Conservation (phyloP, 208 protist species). For the Naegleria lovaniensis region DNA sequence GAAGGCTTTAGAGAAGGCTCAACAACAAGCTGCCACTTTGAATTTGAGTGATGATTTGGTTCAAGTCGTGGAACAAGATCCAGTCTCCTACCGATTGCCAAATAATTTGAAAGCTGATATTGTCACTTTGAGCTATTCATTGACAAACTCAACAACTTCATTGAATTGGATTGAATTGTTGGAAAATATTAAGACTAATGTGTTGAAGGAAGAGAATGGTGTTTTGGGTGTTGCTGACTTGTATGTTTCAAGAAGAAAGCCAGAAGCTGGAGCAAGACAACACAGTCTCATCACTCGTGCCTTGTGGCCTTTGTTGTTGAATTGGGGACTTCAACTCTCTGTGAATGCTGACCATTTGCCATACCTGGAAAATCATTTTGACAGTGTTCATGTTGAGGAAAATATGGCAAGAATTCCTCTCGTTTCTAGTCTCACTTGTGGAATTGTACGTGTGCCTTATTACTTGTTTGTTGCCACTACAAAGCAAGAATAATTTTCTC, state of each 20-base stretch:
- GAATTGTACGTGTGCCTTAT: background rate
- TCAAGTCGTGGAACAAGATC: background rate
- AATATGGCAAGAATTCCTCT: background rate
- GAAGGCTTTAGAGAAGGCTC: background rate
- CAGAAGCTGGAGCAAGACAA: background rate
- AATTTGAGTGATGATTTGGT: background rate
- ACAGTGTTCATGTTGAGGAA: background rate
- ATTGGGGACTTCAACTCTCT: background rate
- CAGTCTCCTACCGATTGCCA: background rate
- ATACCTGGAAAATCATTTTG: background rate
- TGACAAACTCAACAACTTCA: background rate
- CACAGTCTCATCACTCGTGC: background rate
- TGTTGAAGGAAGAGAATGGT: background rate
- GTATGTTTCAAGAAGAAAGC: background rate
- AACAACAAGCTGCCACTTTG: background rate
- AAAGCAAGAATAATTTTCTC: no score
- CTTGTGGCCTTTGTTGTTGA: background rate
- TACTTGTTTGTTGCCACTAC: background rate
- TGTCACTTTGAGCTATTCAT: background rate
- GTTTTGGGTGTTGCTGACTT: background rate
- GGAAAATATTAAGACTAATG: background rate
- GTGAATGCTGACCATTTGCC: background rate
- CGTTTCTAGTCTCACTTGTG: background rate
- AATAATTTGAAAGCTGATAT: background rate
- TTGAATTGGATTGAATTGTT: background rate